Percentiles rank a stretch among this genome's conserved stretches.
Evolutionary conservation across 192 early-diverging fungal genomes (phyloP).

Genomic region (Spizellomyces punctatus): DNA sequence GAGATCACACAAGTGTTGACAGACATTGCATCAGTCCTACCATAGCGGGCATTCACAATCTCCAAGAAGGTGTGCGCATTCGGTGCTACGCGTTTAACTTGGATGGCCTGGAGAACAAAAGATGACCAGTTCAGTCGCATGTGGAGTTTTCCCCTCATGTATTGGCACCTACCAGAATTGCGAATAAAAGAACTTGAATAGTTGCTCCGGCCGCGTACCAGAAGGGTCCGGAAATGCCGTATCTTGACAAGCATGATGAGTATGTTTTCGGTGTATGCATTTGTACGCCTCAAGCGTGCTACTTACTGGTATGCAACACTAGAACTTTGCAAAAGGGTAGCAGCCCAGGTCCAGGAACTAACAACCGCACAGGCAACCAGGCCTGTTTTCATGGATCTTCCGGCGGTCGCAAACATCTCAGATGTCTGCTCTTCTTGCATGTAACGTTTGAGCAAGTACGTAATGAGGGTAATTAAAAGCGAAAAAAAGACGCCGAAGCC

Average conservation of each 20-base stretch:
- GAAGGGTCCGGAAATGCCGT: conserved; percentile 59
- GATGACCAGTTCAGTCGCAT: no score
- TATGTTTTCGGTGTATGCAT: conserved; percentile 56
- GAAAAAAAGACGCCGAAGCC: conserved; percentile 58
- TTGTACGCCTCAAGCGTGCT: conserved; percentile 50
- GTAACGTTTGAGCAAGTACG: conserved; percentile 65
- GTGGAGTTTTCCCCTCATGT: no score
- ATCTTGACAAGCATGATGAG: conserved; percentile 36
- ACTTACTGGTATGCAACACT: conserved; percentile 62
- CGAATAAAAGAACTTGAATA: conserved; percentile 71
- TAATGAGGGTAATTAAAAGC: conserved; percentile 63
- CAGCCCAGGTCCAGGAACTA: conserved; percentile 64
- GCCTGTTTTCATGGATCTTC: conserved; percentile 70
- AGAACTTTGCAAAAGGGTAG: conserved; percentile 68
- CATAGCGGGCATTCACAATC: conserved; percentile 68
- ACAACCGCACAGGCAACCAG: conserved; percentile 71
- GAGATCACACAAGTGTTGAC: background rate
- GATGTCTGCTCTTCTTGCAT: conserved; percentile 64
- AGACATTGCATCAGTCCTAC: conserved; percentile 30
- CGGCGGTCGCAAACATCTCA: conserved; percentile 69
- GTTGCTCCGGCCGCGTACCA: conserved; percentile 73
- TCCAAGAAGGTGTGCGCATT: conserved; percentile 77
- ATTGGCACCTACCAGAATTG: conserved; percentile 45
- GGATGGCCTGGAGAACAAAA: conserved; percentile 53
- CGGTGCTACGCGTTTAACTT: conserved; percentile 70